Conservation (phyloP, 805 yeast genomes). For the Wickerhamomyces pijperi region DNA sequence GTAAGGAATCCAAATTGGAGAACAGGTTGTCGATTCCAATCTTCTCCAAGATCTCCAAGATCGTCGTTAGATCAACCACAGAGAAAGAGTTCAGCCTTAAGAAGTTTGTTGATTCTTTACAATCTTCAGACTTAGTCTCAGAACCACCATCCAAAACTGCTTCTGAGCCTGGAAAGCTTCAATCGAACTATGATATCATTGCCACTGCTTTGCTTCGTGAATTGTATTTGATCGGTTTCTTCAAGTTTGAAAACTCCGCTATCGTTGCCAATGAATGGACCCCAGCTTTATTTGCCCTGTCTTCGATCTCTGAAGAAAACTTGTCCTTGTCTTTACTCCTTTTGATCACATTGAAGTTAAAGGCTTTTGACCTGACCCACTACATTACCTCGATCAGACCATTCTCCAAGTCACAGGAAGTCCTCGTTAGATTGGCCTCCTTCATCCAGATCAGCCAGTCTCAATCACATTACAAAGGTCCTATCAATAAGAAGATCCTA, state of each 20-base stretch:
- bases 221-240: constrained; percentile 38
- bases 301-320: constrained; percentile 20
- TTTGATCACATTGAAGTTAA: constrained; percentile 33
- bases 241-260: constrained; percentile 25
- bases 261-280: constrained; percentile 41
- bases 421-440: constrained; percentile 38
- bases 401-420: constrained; percentile 4
- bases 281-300: constrained; percentile 26
- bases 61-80: constrained; percentile 19
- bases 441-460: constrained; percentile 36
- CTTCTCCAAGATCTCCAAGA: constrained; percentile 28
- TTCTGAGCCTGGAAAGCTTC: constrained; percentile 23
- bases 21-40: constrained; percentile 46
- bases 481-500: constrained; percentile 55
- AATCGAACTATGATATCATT: constrained; percentile 39
- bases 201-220: constrained; percentile 46
- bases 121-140: constrained; percentile 14
- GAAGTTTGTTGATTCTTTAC: constrained; percentile 16
- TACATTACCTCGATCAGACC: constrained; percentile 6
- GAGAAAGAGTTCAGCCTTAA: constrained; percentile 19
- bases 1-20: constrained; percentile 28
- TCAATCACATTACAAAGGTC: constrained; percentile 53
- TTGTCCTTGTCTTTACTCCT: constrained; percentile 35
- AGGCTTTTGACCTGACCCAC: constrained; percentile 27
- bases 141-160: constrained; percentile 8